Evolutionary conservation across 148 eudicot genomes (phyloP), one percentile per base, ranked within the genome.

Genomic region (Oxyria digyna): DNA sequence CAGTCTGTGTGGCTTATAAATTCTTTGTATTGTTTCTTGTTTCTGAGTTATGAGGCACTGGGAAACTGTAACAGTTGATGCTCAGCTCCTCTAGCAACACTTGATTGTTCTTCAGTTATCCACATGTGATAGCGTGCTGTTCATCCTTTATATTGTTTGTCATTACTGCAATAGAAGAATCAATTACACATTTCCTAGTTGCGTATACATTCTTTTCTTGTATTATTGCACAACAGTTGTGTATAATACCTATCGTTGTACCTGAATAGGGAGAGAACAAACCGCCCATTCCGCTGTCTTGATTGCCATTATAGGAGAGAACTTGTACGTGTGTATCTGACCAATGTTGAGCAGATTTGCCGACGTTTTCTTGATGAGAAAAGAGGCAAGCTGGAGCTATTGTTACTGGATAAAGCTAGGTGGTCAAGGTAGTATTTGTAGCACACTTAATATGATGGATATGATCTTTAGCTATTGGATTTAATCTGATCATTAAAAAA

Each of bases 311-410:
- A 91, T 64, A 81, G 97, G 76, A 85, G 92, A 78, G 96, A 89
- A 78, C 87, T 91, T 43, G 86, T 91, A 23, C 89, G 97, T 33
- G 96, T 91, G 42, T 91, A 91, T 74, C 64, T 89, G 78, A 82
- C 90, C 64, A 89, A 89, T 76, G 97, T 91, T 31, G 97, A 88
- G 81, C 92, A 89, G 80, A 85, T 89, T 65, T 89, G 96, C 76
- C 85, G 96, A 42, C 87, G 90, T 74, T 91, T 78, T 86, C 87
- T 91, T 67, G 97, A 91, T 74, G 97, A 89, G 69, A 81, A 80
- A 76, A 87, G 93, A 72, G 81, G 84, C 71, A 89, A 84, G 79
- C 79, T 89, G 48, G 87, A 84, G 73, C 85, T 81, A 73, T 70
- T 89, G 73, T 74, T 91, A 73, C 96, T 87, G 81, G 96, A 91